These are phyloP conservation scores for Fonsecaea nubica DNA, from an alignment of 2,329 filamentous ascomycete genomes.

Conservation along the genomic window DNA sequence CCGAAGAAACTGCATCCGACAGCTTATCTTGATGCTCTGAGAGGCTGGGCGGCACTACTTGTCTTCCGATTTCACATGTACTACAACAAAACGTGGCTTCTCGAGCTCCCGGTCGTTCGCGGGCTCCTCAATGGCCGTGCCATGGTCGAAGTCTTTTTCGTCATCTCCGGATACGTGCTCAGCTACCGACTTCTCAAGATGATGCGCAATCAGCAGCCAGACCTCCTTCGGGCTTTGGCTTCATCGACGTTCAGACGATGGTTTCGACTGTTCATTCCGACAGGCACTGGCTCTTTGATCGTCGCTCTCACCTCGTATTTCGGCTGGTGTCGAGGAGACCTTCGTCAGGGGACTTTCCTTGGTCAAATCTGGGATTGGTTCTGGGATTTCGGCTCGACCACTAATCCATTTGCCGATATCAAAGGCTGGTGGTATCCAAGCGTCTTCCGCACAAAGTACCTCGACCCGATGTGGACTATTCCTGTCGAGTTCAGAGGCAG, in stretches of 20 bases:
- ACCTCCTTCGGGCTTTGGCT: slow-evolving; percentile 23
- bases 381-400: slow-evolving; percentile 26
- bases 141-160: slow-evolving; percentile 56
- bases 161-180: slow-evolving; percentile 57
- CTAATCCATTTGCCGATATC: slow-evolving; percentile 32
- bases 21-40: slow-evolving; percentile 41
- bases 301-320: slow-evolving; percentile 18
- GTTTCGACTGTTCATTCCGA: slow-evolving; percentile 45
- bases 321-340: slow-evolving; percentile 26
- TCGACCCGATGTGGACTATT: slow-evolving; percentile 49
- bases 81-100: slow-evolving; percentile 29
- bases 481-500: slow-evolving; percentile 55
- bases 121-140: slow-evolving; percentile 34
- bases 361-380: slow-evolving; percentile 35
- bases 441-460: slow-evolving; percentile 29
- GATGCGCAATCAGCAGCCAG: slow-evolving; percentile 27
- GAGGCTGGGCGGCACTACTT: slow-evolving; percentile 40
- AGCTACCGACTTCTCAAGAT: slow-evolving; percentile 49
- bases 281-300: slow-evolving; percentile 21
- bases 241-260: slow-evolving; percentile 53
- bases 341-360: slow-evolving; percentile 11
- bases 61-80: slow-evolving; percentile 31
- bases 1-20: slow-evolving; percentile 36
- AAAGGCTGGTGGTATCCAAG: slow-evolving; percentile 26
- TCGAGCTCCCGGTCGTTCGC: slow-evolving; percentile 27